Conservation (phyloP, 768 basidiomycete genomes). For the Amanita polypyramis region DNA sequence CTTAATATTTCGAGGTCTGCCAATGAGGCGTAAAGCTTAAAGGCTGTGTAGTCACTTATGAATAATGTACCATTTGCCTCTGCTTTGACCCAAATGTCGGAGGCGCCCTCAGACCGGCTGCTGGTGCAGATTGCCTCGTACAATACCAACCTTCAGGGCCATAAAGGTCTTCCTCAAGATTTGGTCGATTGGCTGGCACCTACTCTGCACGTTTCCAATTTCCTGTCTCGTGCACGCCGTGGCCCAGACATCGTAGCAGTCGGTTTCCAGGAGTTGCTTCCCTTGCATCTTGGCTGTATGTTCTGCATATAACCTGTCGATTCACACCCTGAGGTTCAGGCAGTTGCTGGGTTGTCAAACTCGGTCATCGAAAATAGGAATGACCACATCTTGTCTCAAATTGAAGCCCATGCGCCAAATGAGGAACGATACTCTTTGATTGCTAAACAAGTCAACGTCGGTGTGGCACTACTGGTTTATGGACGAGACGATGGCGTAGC, state of each 20-base stretch:
- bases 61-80: not conserved
- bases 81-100: slow-evolving; percentile 2
- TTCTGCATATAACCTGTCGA: slow-evolving; percentile 14
- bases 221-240: slow-evolving; percentile 50
- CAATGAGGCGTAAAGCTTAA: too few species aligned
- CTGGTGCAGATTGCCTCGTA: slow-evolving; percentile 81
- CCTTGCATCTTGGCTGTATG: slow-evolving; percentile 79
- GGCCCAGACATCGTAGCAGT: slow-evolving; percentile 85
- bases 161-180: slow-evolving; percentile 66
- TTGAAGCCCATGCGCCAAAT: slow-evolving; percentile 60
- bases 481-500: slow-evolving; percentile 61
- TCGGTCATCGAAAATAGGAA: slow-evolving; percentile 59
- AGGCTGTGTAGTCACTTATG: not conserved
- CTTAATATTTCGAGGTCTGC: slow-evolving; percentile 34
- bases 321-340: slow-evolving; percentile 2
- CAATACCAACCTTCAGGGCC: slow-evolving; percentile 84
- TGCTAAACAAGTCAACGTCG: slow-evolving; percentile 73
- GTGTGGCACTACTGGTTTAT: slow-evolving; percentile 83
- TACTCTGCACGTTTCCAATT: slow-evolving; percentile 63
- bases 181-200: slow-evolving; percentile 89
- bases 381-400: slow-evolving; percentile 62
- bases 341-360: slow-evolving; percentile 73
- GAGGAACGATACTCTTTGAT: slow-evolving; percentile 72
- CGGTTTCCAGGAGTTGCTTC: slow-evolving; percentile 89
- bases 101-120: slow-evolving; percentile 21